Percentiles rank a stretch among this genome's conserved stretches.
phyloP scores from a whole-genome alignment of 1,139 yeast genomes.

The Yamadazyma spencermartinsiae region DNA sequence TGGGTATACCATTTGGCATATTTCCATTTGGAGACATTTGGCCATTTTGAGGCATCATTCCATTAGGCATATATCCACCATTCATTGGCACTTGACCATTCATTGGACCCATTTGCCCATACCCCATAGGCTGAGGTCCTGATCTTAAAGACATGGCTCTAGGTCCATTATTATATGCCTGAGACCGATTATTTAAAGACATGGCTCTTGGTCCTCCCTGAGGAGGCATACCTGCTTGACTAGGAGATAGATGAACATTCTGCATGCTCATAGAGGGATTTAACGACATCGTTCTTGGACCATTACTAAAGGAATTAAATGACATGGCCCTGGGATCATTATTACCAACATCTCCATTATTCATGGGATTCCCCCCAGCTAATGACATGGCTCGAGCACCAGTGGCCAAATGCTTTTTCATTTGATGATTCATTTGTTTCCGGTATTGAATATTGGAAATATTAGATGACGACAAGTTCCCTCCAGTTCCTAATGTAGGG shows the following conservation, averaged over 20 bases:
- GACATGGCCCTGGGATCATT: conserved; percentile 60
- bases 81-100: conserved; percentile 3
- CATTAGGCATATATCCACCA: conserved; percentile 2
- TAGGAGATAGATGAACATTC: background rate
- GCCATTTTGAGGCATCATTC: conserved; percentile 2
- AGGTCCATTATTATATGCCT: conserved; percentile 8
- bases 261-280: conserved; percentile 11
- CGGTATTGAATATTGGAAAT: conserved; percentile 60
- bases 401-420: conserved; percentile 54
- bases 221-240: conserved; percentile 1
- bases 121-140: conserved; percentile 3
- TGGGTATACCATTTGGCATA: conserved; percentile 4
- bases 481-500: conserved; percentile 52
- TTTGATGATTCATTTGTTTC: conserved; percentile 67
- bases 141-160: conserved; percentile 16
- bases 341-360: background rate
- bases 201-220: conserved; percentile 26
- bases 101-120: conserved; percentile 5
- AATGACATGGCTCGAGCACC: conserved; percentile 50
- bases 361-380: conserved; percentile 40
- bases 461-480: conserved; percentile 21
- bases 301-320: conserved; percentile 32
- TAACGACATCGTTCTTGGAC: conserved; percentile 30
- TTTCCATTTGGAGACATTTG: conserved; percentile 1
- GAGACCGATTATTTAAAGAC: conserved; percentile 22